phyloP scores from a whole-genome alignment of 208 protist species.

The Leishmania lainsoni region DNA sequence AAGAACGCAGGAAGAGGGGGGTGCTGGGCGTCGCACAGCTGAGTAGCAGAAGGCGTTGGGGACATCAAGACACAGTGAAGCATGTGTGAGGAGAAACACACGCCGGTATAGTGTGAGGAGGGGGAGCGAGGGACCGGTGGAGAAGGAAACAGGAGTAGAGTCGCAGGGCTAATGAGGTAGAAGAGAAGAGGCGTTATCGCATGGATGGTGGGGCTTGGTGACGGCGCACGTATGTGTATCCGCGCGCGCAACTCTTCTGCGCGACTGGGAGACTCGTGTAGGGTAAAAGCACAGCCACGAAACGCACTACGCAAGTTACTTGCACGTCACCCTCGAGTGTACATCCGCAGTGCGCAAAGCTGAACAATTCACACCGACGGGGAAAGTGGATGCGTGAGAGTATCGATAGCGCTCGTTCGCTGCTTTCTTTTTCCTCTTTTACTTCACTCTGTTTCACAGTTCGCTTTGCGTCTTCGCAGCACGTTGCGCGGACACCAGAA shows the following conservation, averaged over 20 bases:
- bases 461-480: background rate
- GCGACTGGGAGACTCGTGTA: background rate
- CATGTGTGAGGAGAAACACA: background rate
- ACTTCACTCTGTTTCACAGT: background rate
- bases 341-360: background rate
- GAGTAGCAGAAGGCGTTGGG: background rate
- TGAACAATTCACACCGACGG: background rate
- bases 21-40: background rate
- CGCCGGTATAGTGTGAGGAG: background rate
- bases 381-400: background rate
- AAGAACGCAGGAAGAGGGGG: background rate
- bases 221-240: background rate
- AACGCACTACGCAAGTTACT: background rate
- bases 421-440: background rate
- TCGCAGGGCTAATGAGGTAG: background rate
- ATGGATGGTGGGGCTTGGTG: background rate
- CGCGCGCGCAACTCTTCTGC: background rate
- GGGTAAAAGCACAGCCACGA: background rate
- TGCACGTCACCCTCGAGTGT: background rate
- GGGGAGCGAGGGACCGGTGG: too few relatives aligned
- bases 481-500: background rate
- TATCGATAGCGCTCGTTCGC: background rate
- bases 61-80: background rate
- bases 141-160: background rate
- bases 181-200: background rate